These are phyloP conservation scores for Paraphysoderma sedebokerense DNA, from an alignment of 371 early-diverging fungal genomes.

Conservation along the genomic window DNA sequence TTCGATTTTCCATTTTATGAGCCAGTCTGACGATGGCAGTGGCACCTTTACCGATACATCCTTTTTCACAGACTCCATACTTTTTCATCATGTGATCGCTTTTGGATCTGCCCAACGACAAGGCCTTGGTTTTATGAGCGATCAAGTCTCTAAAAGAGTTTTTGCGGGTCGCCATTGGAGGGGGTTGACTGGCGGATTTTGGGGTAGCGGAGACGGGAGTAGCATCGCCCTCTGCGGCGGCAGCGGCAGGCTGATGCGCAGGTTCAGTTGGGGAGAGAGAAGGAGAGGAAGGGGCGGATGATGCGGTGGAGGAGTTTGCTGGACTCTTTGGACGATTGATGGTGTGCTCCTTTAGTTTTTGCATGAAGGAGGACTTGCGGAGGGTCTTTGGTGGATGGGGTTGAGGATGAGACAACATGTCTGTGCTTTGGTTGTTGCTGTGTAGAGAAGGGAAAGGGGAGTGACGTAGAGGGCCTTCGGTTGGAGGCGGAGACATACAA, in stretches of 20 bases:
- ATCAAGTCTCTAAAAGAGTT: neutral
- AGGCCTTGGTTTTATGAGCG: neutral
- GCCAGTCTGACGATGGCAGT: constrained; percentile 78
- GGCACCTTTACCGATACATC: constrained; percentile 75
- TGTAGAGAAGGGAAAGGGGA: neutral
- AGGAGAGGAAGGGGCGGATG: no score
- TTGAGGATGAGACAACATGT: neutral
- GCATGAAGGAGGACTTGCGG: constrained; percentile 1
- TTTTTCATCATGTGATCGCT: constrained; percentile 17
- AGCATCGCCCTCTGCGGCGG: no score
- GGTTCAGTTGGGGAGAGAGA: no score
- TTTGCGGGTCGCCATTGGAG: neutral
- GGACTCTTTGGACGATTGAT: no score
- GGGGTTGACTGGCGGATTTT: no score
- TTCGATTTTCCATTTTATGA: constrained; percentile 28
- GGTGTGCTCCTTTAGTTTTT: no score
- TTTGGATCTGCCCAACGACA: neutral
- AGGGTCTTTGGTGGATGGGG: neutral
- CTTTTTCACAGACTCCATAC: constrained; percentile 60
- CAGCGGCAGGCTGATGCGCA: no score
- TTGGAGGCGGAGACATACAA: no score
- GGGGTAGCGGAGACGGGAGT: no score
- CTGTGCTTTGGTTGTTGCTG: neutral
- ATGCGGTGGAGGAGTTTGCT: no score
- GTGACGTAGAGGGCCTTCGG: neutral